A percentile compares a stretch with the other conserved stretches of the same genome.
Evolutionary conservation across 306 rosid genomes (phyloP).

Genomic region (Argentina anserina): DNA sequence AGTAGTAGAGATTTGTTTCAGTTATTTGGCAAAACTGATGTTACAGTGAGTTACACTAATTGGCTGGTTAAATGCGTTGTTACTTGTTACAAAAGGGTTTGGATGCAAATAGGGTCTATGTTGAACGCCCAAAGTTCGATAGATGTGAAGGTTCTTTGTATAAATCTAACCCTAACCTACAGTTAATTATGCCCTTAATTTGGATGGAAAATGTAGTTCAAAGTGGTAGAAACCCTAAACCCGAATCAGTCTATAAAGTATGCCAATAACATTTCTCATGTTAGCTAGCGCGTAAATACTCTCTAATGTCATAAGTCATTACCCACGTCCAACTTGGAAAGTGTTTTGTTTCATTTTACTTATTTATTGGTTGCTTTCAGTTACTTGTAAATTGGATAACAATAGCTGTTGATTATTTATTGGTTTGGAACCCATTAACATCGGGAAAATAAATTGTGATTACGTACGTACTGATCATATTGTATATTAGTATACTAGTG

Average conservation of each 20-base stretch:
- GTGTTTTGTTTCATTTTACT: background rate
- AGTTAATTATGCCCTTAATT: background rate
- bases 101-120: background rate
- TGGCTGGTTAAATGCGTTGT: background rate
- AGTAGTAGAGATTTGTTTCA: no score
- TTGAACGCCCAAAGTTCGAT: background rate
- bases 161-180: no score
- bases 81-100: background rate
- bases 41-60: background rate
- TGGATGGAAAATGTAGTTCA: background rate
- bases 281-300: no score
- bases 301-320: no score
- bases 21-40: background rate
- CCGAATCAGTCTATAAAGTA: no score
- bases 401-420: background rate
- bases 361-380: background rate
- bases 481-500: background rate
- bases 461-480: background rate
- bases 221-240: no score
- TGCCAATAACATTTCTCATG: no score
- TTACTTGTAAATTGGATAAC: conserved; percentile 1
- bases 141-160: no score
- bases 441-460: background rate
- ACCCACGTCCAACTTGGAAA: background rate
- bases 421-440: background rate